These are phyloP conservation scores for Colletotrichum theobromicola DNA, from an alignment of 2,329 filamentous ascomycete species.

Conservation along the genomic window DNA sequence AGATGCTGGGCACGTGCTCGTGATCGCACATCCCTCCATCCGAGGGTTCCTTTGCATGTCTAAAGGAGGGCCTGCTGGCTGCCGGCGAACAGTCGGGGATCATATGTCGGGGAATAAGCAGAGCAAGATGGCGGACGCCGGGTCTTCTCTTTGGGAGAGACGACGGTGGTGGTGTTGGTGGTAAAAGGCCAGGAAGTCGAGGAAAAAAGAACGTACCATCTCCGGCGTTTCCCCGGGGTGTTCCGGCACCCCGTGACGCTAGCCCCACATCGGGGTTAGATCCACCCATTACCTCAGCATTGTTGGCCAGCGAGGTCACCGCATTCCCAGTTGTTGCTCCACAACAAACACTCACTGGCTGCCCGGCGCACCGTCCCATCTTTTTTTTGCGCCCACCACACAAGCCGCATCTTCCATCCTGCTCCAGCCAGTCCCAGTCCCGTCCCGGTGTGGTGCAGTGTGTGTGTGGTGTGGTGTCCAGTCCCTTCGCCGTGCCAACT, in stretches of 20 bases:
- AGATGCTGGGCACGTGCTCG: not conserved
- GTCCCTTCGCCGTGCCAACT: conserved; percentile 9
- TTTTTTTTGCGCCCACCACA: conserved; percentile 3
- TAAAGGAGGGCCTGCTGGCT: not conserved
- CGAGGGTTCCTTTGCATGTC: not conserved
- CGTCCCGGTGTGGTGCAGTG: not conserved
- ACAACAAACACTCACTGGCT: conserved; percentile 9
- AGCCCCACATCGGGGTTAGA: not conserved
- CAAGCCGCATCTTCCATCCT: not conserved
- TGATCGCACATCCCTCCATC: not conserved
- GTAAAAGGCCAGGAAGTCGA: not conserved
- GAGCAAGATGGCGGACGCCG: not conserved
- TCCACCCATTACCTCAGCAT: not conserved
- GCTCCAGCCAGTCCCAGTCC: too few species aligned
- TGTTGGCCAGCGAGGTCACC: conserved; percentile 10
- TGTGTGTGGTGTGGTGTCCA: not conserved
- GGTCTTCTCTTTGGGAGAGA: not conserved
- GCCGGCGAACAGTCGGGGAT: not conserved
- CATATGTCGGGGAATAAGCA: not conserved
- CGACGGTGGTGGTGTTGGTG: not conserved
- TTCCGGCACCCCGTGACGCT: conserved; percentile 9
- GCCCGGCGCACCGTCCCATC: conserved; percentile 14
- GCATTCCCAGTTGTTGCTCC: not conserved
- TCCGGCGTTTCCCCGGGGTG: conserved; percentile 17
- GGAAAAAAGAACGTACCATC: conserved; percentile 1